phyloP scores from a whole-genome alignment of 768 basidiomycete species.

The Amanita subjunquillea region DNA sequence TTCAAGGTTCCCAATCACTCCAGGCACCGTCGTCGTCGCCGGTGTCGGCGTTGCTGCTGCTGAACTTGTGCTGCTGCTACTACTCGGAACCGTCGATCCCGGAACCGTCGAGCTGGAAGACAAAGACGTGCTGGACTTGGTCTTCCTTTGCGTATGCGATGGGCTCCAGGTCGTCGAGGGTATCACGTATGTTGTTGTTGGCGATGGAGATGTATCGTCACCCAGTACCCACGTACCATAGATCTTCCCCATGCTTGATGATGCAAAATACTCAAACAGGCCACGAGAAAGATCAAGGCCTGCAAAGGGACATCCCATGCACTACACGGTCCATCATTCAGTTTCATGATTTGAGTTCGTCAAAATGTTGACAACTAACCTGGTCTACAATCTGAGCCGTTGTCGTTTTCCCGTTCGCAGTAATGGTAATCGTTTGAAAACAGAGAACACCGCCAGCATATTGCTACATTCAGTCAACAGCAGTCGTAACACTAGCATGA shows the following conservation, averaged over 20 bases:
- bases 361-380: constrained; percentile 22
- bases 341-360: no score
- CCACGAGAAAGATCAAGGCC: constrained; percentile 55
- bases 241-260: constrained; percentile 34
- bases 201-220: constrained; percentile 10
- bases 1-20: not conserved
- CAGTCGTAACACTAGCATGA: not conserved
- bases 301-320: constrained; percentile 43
- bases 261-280: constrained; percentile 47
- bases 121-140: not conserved
- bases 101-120: not conserved
- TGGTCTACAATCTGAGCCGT: constrained; percentile 53
- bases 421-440: constrained; percentile 51
- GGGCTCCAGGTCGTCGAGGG: constrained; percentile 9
- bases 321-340: constrained; percentile 16
- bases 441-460: constrained; percentile 43
- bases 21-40: not conserved
- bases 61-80: not conserved
- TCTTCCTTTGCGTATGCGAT: not conserved
- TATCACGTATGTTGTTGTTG: constrained; percentile 9
- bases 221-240: constrained; percentile 45
- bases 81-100: not conserved
- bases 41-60: not conserved
- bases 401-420: constrained; percentile 44
- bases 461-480: constrained; percentile 30